A percentile compares a stretch with the other conserved stretches of the same genome.
These are phyloP conservation scores for Wallacemonas sp. DNA, from an alignment of 208 protist genomes.

Conservation along the genomic window DNA sequence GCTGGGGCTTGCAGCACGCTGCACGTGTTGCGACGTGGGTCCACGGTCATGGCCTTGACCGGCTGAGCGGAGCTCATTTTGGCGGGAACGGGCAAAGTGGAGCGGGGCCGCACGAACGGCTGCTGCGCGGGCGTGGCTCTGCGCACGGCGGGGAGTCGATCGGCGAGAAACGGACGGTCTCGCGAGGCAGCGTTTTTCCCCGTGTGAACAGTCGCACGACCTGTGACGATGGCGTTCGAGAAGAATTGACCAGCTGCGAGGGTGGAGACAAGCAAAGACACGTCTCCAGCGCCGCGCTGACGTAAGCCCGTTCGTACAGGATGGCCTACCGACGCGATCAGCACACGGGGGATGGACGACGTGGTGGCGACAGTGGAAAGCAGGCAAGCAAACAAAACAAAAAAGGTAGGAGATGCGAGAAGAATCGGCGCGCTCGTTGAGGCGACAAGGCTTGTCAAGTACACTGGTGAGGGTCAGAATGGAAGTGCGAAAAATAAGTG, in stretches of 20 bases:
- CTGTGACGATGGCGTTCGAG: no score
- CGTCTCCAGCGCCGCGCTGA: background rate
- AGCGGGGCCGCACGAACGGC: no score
- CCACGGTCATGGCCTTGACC: conserved; percentile 11
- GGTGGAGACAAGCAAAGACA: no score
- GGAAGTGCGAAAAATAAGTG: no score
- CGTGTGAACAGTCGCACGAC: background rate
- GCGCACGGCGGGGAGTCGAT: background rate
- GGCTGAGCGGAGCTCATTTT: conserved; percentile 1
- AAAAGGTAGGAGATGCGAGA: no score
- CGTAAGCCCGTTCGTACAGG: background rate
- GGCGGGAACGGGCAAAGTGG: no score
- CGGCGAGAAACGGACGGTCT: conserved; percentile 1
- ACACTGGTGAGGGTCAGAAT: no score
- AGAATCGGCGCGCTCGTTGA: no score
- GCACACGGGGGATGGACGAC: background rate
- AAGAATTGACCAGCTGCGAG: no score
- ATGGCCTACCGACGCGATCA: background rate
- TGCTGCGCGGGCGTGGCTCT: background rate
- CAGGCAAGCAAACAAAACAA: background rate
- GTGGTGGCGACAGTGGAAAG: background rate
- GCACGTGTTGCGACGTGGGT: conserved; percentile 35
- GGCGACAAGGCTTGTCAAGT: no score
- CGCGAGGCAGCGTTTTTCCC: background rate
- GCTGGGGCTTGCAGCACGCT: conserved; percentile 37